Base-by-base conservation (phyloP, 495 filamentous ascomycete genomes). In the Oidiodendron maius region DNA sequence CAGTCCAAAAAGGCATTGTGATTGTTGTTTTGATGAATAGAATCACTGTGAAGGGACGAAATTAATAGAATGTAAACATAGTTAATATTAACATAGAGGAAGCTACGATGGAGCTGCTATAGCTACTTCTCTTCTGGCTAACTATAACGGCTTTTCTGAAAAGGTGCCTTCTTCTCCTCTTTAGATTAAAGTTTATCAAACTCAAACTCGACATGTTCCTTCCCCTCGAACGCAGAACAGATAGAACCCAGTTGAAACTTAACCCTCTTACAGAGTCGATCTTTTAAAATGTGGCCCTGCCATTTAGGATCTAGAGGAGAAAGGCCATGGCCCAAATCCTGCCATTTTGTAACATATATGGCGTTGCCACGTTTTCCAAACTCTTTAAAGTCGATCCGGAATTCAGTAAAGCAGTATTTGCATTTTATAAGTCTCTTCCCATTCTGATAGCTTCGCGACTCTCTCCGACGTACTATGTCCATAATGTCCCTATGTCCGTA, bases 381-480 rank as follows among this genome's bases (percentile, higher is more conserved):
- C 22, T 45, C 15, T 25, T 48, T 49, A 23, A 54, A 40, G 24
- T 54, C 30, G 46, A 54, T 44, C 30, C 18, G 46, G 23, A 43
- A 54, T 39, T 54, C 50, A 9, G 45, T 43, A 11, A 30, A 23
- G 28, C 46, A 54, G 40, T 54, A 49, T 10, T 10, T 39, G 51
- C 40, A 54, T 44, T 34, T 39, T 18, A 37, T 49, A 2, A 48
- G 20, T 39, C 44, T n/a, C 22, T 53, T 36, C 37, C 39, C 8
- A 3, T 41, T 20, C 20, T 3, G 21, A 6, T 9, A 38, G 35
- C 16, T 6, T 6, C n/a, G 8, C 35, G 35, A 38, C n/a, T 4
- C 35, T 6, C 16, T 15, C 35, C 12, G 16, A n/a, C 6, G 17
- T 38, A 4, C 35, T 30, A 30, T 12, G 5, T 30, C 5, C 4